Conservation (phyloP, 768 basidiomycete genomes). For the Boletus huronensis region DNA sequence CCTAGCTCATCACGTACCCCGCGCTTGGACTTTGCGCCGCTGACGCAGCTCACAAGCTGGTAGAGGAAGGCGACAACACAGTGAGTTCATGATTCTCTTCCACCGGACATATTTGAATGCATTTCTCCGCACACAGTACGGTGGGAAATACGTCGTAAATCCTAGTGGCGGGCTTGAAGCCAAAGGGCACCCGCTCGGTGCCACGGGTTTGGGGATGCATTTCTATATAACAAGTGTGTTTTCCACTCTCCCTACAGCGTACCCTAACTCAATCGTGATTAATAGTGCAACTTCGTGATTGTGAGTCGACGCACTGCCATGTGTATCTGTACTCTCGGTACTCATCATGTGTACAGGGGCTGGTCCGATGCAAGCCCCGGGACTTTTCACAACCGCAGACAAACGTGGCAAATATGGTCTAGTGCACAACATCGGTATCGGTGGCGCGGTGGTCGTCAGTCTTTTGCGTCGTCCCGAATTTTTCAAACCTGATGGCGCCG, state of each 20-base stretch:
- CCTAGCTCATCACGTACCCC: constrained; percentile 74
- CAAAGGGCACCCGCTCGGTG: constrained; percentile 85
- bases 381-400: constrained; percentile 59
- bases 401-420: constrained; percentile 75
- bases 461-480: constrained; percentile 77
- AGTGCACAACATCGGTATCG: constrained; percentile 81
- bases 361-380: constrained; percentile 78
- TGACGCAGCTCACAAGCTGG: constrained; percentile 69
- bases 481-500: constrained; percentile 58
- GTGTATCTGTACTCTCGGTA: neutral
- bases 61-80: constrained; percentile 76
- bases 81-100: constrained; percentile 36
- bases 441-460: constrained; percentile 75
- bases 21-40: constrained; percentile 68
- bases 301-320: constrained; percentile 33
- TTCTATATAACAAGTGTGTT: constrained; percentile 76
- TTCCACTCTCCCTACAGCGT: neutral
- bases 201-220: constrained; percentile 83
- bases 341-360: constrained; percentile 49
- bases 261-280: neutral
- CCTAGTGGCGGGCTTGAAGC: constrained; percentile 84
- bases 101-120: neutral
- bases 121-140: constrained; percentile 47
- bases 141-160: constrained; percentile 81
- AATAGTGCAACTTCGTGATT: constrained; percentile 71